Conservation (phyloP, 495 filamentous ascomycete species). For the Cercophora samala region DNA sequence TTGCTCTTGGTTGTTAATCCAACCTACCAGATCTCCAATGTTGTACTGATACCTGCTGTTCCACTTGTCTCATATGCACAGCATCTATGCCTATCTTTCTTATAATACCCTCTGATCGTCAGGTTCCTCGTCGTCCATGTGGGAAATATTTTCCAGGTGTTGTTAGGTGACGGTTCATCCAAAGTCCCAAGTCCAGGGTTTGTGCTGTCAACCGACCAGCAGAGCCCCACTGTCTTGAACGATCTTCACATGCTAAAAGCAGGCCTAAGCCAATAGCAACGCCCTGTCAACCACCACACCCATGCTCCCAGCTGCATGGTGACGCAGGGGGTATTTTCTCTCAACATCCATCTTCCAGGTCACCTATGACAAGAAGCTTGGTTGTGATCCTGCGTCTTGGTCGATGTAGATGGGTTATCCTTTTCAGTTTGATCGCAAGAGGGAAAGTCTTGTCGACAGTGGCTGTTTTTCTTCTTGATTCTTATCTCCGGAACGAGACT, state of each 20-base stretch:
- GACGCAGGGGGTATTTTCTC: not conserved
- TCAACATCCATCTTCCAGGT: not conserved
- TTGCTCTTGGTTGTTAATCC: not conserved
- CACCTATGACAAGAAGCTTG: conserved; percentile 7
- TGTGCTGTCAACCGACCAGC: not conserved
- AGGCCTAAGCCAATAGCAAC: not conserved
- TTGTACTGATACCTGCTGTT: too few relatives aligned
- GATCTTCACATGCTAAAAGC: conserved; percentile 12
- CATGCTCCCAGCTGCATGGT: conserved; percentile 2
- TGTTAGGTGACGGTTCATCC: not conserved
- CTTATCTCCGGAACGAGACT: not conserved
- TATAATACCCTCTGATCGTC: not conserved
- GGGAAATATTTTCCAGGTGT: not conserved
- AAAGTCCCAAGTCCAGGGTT: not conserved
- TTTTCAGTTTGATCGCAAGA: not conserved
- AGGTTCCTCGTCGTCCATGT: not conserved
- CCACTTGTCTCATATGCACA: too few relatives aligned
- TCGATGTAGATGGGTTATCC: not conserved
- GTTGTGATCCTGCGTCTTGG: not conserved
- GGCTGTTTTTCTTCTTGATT: not conserved
- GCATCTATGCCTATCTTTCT: too few relatives aligned
- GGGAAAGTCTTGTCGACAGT: not conserved
- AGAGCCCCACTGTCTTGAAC: not conserved
- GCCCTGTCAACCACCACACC: not conserved
- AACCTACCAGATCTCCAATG: conserved; percentile 4